Evolutionary conservation across 345 rosid genomes (phyloP), one percentile per base, ranked within the genome.

Genomic region (Xanthoceras sorbifolium): DNA sequence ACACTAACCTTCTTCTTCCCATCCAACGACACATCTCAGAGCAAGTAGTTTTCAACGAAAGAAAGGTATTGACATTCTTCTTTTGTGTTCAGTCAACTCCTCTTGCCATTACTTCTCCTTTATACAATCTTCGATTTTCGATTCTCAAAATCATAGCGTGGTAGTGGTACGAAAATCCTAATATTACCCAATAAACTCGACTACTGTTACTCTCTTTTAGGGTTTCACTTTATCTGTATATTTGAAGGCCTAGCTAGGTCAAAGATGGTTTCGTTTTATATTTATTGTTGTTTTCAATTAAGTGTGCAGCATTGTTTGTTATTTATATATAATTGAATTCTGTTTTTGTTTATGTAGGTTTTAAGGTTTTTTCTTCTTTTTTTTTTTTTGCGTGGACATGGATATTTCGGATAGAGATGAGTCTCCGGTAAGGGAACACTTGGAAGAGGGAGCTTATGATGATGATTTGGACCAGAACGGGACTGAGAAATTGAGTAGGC

Each of bases 401-500:
- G 79, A 76, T 67, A 40, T 67, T 26, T 44, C 61, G 6, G 84
- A 78, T 63, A 44, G 18, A 6, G 73, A 77, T 38, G 84, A 63
- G 40, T 80, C 79, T 57, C 82, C 76, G 8, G 42, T 54, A 15
- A 69, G 81, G 54, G 87, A 87, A 63, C 31, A 63, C 55, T 73
- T 83, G 75, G 83, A 82, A 44, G 76, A 42, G 48, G 76, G 74
- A 34, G 64, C 50, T 2, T 38, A 72, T 40, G 75, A 54, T 20
- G 87, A 83, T 48, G 84, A 77, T 73, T 76, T 81, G 34, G 86
- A 78, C 60, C 71, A 67, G 17, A 80, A 61, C 10, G 79, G 79
- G 8, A 77, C 17, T 20, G 78, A 73, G 5, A 74, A 62, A 69
- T n/a, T 26, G 44, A 71, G 67, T 46, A 71, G 78, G 73, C 72